Conservation (phyloP, 257 asterid species). For the Solanum chmielewskii region DNA sequence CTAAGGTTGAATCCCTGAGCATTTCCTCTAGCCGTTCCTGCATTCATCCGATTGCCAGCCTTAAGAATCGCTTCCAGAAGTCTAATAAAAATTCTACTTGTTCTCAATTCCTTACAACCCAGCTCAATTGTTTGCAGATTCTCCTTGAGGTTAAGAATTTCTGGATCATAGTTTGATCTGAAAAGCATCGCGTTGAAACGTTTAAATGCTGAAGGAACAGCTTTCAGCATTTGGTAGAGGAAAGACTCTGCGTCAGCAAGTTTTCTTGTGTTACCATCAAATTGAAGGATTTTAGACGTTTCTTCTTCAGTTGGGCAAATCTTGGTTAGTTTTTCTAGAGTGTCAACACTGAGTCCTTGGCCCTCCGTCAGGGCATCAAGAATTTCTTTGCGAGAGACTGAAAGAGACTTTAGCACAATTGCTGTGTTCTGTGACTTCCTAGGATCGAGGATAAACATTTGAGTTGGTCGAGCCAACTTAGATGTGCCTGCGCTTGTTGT, state of each 20-base stretch:
- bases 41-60: slow-evolving; percentile 80
- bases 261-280: slow-evolving; percentile 42
- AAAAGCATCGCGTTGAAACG: slow-evolving; percentile 69
- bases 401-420: slow-evolving; percentile 58
- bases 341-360: slow-evolving; percentile 45
- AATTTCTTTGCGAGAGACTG: slow-evolving; percentile 50
- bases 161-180: slow-evolving; percentile 50
- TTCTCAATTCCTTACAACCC: slow-evolving; percentile 60
- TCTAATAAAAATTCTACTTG: slow-evolving; percentile 48
- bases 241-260: slow-evolving; percentile 85
- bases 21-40: slow-evolving; percentile 72
- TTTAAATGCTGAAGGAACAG: slow-evolving; percentile 58
- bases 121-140: slow-evolving; percentile 49
- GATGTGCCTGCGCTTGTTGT: slow-evolving; percentile 13
- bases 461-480: slow-evolving; percentile 25
- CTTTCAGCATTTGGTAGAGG: slow-evolving; percentile 55
- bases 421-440: slow-evolving; percentile 76
- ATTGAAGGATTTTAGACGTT: slow-evolving; percentile 42
- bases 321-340: slow-evolving; percentile 64
- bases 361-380: slow-evolving; percentile 57
- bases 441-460: slow-evolving; percentile 57
- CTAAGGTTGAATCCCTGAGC: slow-evolving; percentile 72
- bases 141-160: slow-evolving; percentile 57
- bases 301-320: slow-evolving; percentile 70
- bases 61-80: slow-evolving; percentile 81